Conservation (phyloP, 768 basidiomycete genomes). For the Xanthoconium purpureum region DNA sequence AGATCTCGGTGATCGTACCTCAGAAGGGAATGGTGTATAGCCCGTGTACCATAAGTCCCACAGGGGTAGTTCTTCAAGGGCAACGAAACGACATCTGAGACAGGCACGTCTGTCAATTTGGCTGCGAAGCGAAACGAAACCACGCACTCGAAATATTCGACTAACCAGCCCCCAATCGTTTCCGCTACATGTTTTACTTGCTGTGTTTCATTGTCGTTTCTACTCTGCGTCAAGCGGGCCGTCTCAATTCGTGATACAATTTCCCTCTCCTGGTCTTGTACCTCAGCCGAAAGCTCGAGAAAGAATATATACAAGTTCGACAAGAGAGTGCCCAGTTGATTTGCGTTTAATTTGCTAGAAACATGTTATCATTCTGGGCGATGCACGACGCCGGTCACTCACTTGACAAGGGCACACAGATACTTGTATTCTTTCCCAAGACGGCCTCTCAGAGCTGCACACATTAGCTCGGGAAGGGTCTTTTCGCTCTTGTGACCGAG, state of each 20-base stretch:
- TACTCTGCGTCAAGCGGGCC: slow-evolving; percentile 19
- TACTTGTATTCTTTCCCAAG: slow-evolving; percentile 42
- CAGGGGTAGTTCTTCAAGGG: slow-evolving; percentile 49
- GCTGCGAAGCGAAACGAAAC: background rate
- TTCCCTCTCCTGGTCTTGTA: slow-evolving; percentile 36
- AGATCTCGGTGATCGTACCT: slow-evolving; percentile 41
- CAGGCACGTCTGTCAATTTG: background rate
- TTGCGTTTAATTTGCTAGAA: slow-evolving; percentile 40
- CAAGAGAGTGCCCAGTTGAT: slow-evolving; percentile 38
- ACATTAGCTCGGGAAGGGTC: slow-evolving; percentile 40
- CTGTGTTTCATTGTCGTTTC: slow-evolving; percentile 18
- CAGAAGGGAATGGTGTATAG: slow-evolving; percentile 57
- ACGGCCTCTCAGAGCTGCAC: slow-evolving; percentile 43
- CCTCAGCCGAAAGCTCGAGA: slow-evolving; percentile 27
- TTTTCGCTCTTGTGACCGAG: slow-evolving; percentile 42
- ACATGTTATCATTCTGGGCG: slow-evolving; percentile 14
- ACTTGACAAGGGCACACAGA: slow-evolving; percentile 51
- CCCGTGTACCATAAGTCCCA: slow-evolving; percentile 80
- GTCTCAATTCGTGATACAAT: slow-evolving; percentile 24
- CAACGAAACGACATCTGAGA: slow-evolving; percentile 40
- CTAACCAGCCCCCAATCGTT: slow-evolving; percentile 48
- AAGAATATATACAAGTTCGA: slow-evolving; percentile 41
- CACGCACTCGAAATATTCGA: slow-evolving; percentile 48
- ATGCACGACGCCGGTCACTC: slow-evolving; percentile 12
- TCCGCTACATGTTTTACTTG: slow-evolving; percentile 20